Base-by-base conservation (phyloP, 768 basidiomycete species). In the Podaxis rugospora region DNA sequence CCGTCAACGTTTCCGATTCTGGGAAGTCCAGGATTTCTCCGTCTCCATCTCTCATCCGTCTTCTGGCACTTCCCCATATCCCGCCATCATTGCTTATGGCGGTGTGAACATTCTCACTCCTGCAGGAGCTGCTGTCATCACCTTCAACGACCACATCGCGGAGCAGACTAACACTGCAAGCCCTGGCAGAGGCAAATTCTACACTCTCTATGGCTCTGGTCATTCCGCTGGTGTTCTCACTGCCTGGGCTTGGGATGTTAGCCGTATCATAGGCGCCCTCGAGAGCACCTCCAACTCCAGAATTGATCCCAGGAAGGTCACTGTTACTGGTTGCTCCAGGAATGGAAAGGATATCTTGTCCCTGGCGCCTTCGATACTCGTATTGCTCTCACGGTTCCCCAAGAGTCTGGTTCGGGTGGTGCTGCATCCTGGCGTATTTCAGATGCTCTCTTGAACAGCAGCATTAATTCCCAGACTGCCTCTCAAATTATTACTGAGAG, bases 351-450 rank as follows among this genome's bases (percentile, higher is more conserved):
- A 83, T 55, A 83, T 84, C 73, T 84, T 39, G 76, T 84, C 55
- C 83, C 79, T 32, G 84, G 83, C 28, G 85, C 83, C 21, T 83
- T 85, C 67, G 83, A 86, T 62, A 68, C 74, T 3, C 83, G 84
- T 62, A 81, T 86, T 63, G 81, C 80, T 10, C 73, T 86, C 61
- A 84, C 83, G 5, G 81, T 86, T 63, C 81, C 83, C 2, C 85
- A 85, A 67, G 84, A 86, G 70, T 85, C 83, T 13, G 85, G 85
- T 7, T 82, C 82, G 11, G 84, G 85, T 49, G 84, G 85, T 5
- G 78, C 77, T 25, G 80, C 77, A 18, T 82, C 80, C 72, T 86
- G 85, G 85, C 79, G 84, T 46, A 72, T 85, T 58, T 84, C 83
- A 18, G 76, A 80, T 65, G 77, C 66, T 51, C 77, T 82, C 75